These are phyloP conservation scores for Eimeria necatrix DNA, from an alignment of 169 alveolate genomes.

Conservation along the genomic window DNA sequence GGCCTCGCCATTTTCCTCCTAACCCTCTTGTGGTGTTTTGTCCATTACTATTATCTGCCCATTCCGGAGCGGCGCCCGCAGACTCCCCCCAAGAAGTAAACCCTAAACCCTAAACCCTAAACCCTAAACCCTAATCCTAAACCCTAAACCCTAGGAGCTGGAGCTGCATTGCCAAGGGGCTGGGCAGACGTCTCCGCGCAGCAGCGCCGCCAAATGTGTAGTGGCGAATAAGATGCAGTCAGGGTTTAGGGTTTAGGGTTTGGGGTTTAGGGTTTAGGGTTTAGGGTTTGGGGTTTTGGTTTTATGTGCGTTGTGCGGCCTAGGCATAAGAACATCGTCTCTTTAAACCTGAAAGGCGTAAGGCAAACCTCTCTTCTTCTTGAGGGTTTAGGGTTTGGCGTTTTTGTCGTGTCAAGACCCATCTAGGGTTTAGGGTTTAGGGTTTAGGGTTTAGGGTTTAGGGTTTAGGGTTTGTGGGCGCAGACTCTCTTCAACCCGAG, in stretches of 20 bases:
- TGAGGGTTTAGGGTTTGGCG: too few species aligned
- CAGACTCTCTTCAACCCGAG: background rate
- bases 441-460: conserved; percentile 1
- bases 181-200: too few species aligned
- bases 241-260: background rate
- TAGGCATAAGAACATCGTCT: background rate
- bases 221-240: background rate
- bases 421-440: too few species aligned
- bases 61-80: background rate
- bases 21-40: background rate
- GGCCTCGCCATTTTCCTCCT: background rate
- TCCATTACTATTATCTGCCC: background rate
- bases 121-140: background rate
- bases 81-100: background rate
- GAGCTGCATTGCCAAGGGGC: too few species aligned
- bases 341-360: background rate
- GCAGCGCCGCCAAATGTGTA: too few species aligned
- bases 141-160: background rate
- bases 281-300: too few species aligned
- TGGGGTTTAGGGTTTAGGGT: too few species aligned
- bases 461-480: conserved; percentile 12
- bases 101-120: background rate
- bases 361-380: background rate
- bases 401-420: too few species aligned
- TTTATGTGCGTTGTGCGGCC: too few species aligned